Conservation (phyloP, 306 rosid genomes). For the Prunus armeniaca region DNA sequence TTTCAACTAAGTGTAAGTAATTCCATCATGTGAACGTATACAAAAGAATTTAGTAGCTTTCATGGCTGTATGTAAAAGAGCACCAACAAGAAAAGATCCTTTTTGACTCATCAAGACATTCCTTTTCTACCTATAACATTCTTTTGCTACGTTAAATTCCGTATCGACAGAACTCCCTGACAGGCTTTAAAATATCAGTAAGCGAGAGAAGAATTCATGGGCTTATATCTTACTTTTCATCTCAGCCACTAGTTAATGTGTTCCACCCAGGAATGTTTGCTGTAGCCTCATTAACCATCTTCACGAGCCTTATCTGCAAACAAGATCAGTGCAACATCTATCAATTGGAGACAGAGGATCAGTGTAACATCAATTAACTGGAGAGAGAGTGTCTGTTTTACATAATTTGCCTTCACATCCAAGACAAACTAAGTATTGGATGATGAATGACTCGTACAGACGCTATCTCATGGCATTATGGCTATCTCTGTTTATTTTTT, state of each 20-base stretch:
- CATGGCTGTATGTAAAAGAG: slow-evolving; percentile 15
- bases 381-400: not conserved
- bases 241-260: slow-evolving; percentile 33
- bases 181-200: slow-evolving; percentile 2
- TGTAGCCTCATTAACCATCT: slow-evolving; percentile 80
- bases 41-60: slow-evolving; percentile 31
- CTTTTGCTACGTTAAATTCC: slow-evolving; percentile 21
- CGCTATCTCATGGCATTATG: not conserved
- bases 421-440: not conserved
- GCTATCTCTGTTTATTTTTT: not conserved
- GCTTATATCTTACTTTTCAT: slow-evolving; percentile 14
- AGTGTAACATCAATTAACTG: slow-evolving; percentile 11
- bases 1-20: not conserved
- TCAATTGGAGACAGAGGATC: slow-evolving; percentile 5
- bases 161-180: slow-evolving; percentile 20
- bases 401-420: not conserved
- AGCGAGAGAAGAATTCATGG: not conserved
- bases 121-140: slow-evolving; percentile 21
- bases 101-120: slow-evolving; percentile 24
- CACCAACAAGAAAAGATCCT: slow-evolving; percentile 16
- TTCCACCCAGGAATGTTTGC: slow-evolving; percentile 72
- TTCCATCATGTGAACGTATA: slow-evolving; percentile 14
- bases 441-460: not conserved
- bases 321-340: slow-evolving; percentile 12
- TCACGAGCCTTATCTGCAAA: slow-evolving; percentile 69